phyloP scores from a whole-genome alignment of 2,329 filamentous ascomycete genomes.

The Geosmithia putterillii region DNA sequence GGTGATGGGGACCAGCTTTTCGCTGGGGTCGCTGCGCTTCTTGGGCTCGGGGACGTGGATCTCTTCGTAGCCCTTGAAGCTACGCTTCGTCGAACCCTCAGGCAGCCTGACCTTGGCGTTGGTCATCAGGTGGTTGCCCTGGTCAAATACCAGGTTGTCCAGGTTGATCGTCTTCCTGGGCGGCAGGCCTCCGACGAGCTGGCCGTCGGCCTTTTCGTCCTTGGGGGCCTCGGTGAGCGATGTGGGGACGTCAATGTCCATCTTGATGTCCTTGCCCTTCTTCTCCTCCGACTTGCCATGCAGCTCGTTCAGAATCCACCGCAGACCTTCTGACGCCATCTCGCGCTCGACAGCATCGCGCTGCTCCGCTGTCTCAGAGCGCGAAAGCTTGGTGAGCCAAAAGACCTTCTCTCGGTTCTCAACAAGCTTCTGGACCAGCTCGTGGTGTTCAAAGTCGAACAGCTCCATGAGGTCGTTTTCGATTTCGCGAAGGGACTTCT shows the following conservation, averaged over 20 bases:
- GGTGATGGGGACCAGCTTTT: conserved; percentile 70
- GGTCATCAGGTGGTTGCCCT: conserved; percentile 99
- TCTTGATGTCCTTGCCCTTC: conserved; percentile 74
- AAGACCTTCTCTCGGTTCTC: conserved; percentile 88
- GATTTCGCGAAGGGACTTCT: conserved; percentile 79
- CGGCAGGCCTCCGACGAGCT: conserved; percentile 69
- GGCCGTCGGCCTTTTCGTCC: conserved; percentile 49
- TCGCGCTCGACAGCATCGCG: conserved; percentile 72
- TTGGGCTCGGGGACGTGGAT: conserved; percentile 94
- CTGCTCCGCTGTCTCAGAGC: conserved; percentile 67
- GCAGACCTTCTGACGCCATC: conserved; percentile 80
- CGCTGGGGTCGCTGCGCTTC: conserved; percentile 67
- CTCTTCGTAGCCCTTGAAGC: conserved; percentile 97
- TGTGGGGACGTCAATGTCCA: conserved; percentile 74
- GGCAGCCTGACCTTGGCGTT: conserved; percentile 90
- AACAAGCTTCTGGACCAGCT: conserved; percentile 82
- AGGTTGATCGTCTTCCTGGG: conserved; percentile 83
- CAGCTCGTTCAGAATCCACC: conserved; percentile 79
- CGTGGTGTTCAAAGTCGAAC: conserved; percentile 93
- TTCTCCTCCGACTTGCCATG: conserved; percentile 56
- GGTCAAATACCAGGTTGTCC: conserved; percentile 92
- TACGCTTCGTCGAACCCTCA: conserved; percentile 86
- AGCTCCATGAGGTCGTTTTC: conserved; percentile 98
- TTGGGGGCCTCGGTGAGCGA: conserved; percentile 38
- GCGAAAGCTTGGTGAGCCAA: conserved; percentile 83